phyloP scores from a whole-genome alignment of 345 rosid species.

The Eucalyptus sp. region DNA sequence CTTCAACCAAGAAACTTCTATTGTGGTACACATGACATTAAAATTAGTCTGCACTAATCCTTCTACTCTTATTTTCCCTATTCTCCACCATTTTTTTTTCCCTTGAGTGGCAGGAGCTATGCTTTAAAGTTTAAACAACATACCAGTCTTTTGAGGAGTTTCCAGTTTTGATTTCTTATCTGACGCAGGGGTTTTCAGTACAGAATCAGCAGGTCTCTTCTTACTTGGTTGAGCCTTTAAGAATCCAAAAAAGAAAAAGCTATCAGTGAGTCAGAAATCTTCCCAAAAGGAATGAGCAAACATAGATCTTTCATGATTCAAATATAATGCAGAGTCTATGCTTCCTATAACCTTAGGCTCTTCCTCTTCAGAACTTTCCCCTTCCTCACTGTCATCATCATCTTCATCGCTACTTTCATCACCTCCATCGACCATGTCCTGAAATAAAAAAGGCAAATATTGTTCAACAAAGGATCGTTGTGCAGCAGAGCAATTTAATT shows the following conservation, averaged over 20 bases:
- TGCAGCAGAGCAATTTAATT: no score
- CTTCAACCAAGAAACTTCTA: neutral
- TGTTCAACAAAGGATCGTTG: no score
- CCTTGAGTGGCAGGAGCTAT: neutral
- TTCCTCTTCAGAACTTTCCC: neutral
- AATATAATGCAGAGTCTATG: neutral
- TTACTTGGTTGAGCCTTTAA: conserved; percentile 35
- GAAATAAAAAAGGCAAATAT: neutral
- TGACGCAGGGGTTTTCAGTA: conserved; percentile 25
- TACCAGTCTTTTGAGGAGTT: conserved; percentile 70
- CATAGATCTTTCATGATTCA: neutral
- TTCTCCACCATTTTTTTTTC: neutral
- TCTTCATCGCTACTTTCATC: neutral
- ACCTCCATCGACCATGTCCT: neutral
- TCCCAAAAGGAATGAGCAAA: neutral
- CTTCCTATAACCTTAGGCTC: neutral
- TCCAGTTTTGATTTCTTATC: conserved; percentile 63
- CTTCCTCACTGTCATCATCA: neutral
- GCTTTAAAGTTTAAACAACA: neutral
- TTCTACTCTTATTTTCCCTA: neutral
- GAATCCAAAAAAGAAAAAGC: neutral
- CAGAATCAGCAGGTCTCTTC: conserved; percentile 55
- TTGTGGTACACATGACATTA: neutral
- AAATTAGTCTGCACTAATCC: neutral
- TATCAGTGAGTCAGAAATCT: neutral